Evolutionary conservation across 495 filamentous ascomycete species (phyloP).

Genomic region (Penicillium argentinense): DNA sequence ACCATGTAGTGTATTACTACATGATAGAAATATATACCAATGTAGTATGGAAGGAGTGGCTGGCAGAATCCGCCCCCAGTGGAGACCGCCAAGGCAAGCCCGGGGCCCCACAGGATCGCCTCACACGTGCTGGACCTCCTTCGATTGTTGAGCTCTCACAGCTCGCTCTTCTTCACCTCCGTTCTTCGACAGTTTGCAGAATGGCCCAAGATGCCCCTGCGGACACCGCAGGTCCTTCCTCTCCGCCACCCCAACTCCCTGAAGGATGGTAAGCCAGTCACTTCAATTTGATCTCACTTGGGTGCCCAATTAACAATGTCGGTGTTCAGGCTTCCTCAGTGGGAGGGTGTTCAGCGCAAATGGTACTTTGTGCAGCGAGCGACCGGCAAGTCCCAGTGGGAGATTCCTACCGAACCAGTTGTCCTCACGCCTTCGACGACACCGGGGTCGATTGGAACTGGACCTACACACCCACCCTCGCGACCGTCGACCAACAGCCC

Average conservation of each 20-base stretch:
- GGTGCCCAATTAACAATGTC: conserved; percentile 1
- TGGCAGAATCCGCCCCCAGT: too few species aligned
- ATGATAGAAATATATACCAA: too few species aligned
- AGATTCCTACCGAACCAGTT: conserved; percentile 66
- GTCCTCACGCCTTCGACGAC: conserved; percentile 40
- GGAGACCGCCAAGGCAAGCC: conserved; percentile 26
- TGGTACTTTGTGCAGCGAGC: conserved; percentile 82
- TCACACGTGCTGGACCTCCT: conserved; percentile 2
- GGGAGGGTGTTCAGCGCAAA: conserved; percentile 69
- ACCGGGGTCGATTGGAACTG: conserved; percentile 30
- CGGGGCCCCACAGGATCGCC: conserved; percentile 28
- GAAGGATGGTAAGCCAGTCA: conserved; percentile 58
- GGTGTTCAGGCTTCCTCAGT: conserved; percentile 67
- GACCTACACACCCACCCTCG: conserved; percentile 27
- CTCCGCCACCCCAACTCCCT: conserved; percentile 66
- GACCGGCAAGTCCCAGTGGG: conserved; percentile 76
- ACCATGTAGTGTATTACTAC: too few species aligned
- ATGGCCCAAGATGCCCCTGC: conserved; percentile 48
- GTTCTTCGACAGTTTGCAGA: conserved; percentile 3
- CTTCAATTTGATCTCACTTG: conserved; percentile 3
- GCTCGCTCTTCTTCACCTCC: background rate
- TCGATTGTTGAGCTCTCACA: conserved; percentile 2
- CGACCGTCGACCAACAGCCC: conserved; percentile 20
- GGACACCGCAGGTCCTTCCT: conserved; percentile 68
- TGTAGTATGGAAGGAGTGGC: too few species aligned